Evolutionary conservation across 2,329 filamentous ascomycete genomes (phyloP).

Genomic region (Alternaria burnsii): DNA sequence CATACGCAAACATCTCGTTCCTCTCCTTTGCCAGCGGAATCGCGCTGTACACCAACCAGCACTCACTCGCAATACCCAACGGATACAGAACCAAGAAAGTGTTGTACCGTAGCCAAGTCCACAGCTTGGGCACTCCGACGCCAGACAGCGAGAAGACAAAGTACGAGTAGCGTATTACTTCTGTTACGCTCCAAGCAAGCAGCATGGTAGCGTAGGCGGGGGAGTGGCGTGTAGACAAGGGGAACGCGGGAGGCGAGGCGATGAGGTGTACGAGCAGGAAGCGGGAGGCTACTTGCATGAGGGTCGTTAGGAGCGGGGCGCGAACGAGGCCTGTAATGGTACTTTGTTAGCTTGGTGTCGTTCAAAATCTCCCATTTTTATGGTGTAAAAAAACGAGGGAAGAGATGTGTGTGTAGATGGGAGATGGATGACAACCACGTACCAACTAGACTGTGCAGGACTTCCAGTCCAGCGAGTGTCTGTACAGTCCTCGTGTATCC

Average conservation of each 20-base stretch:
- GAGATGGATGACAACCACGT: constrained; percentile 33
- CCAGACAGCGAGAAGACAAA: constrained; percentile 76
- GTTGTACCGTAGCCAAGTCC: constrained; percentile 87
- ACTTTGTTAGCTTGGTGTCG: not conserved
- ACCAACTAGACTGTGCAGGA: constrained; percentile 83
- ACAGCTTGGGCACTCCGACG: constrained; percentile 66
- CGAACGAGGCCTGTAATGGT: constrained; percentile 75
- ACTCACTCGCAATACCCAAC: constrained; percentile 88
- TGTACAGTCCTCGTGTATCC: constrained; percentile 81
- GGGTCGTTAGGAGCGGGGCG: constrained; percentile 82
- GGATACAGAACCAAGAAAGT: constrained; percentile 95
- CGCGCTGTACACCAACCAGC: constrained; percentile 77
- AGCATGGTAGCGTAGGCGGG: constrained; percentile 80
- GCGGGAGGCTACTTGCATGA: constrained; percentile 88
- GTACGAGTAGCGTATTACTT: constrained; percentile 92
- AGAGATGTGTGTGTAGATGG: too few species aligned
- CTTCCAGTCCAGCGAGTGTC: constrained; percentile 82
- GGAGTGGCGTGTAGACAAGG: constrained; percentile 65
- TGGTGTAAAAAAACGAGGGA: not conserved
- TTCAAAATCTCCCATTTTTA: not conserved
- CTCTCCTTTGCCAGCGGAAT: constrained; percentile 66
- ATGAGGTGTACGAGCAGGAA: constrained; percentile 90
- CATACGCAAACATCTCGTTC: constrained; percentile 63
- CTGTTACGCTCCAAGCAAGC: constrained; percentile 86
- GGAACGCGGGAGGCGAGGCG: constrained; percentile 70